Evolutionary conservation across 2,329 filamentous ascomycete genomes (phyloP).

Genomic region (Endoconidiophora polonica): DNA sequence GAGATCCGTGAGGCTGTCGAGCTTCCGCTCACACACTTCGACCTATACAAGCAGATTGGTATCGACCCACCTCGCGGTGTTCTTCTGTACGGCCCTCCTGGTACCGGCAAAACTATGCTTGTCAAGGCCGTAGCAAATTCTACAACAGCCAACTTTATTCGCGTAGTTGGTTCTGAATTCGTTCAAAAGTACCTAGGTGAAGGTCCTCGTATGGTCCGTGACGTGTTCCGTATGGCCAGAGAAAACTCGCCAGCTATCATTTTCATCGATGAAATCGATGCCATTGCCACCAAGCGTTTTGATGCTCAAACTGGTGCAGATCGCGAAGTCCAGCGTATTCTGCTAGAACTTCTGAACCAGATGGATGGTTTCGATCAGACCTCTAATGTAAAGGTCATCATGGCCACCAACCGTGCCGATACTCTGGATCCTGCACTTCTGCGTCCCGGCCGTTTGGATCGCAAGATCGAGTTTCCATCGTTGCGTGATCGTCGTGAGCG

Average conservation of each 20-base stretch:
- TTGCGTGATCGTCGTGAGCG: conserved; percentile 87
- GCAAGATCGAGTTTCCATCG: conserved; percentile 98
- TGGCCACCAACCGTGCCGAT: conserved; percentile 97
- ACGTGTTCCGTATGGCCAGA: conserved; percentile 96
- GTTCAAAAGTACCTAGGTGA: conserved; percentile 98
- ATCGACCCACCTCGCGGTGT: conserved; percentile 97
- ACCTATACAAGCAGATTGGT: conserved; percentile 97
- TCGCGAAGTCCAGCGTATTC: conserved; percentile 93
- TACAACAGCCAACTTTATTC: conserved; percentile 95
- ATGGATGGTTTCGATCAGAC: conserved; percentile 99
- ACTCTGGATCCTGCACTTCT: conserved; percentile 90
- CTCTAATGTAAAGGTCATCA: conserved; percentile 98
- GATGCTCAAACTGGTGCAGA: conserved; percentile 97
- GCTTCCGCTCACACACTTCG: conserved; percentile 89
- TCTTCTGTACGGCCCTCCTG: conserved; percentile 85
- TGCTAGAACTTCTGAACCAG: conserved; percentile 93
- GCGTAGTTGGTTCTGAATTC: conserved; percentile 94
- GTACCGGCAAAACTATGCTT: conserved; percentile 92
- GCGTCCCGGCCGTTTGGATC: conserved; percentile 83
- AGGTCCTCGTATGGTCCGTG: conserved; percentile 94
- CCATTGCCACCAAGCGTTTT: conserved; percentile 97
- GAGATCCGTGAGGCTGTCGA: conserved; percentile 97
- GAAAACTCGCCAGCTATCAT: conserved; percentile 98
- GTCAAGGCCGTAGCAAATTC: conserved; percentile 98
- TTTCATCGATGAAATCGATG: conserved; percentile 99